Evolutionary conservation across 1,284 basidiomycete species (phyloP).

Genomic region (Cryptococcus sp.): DNA sequence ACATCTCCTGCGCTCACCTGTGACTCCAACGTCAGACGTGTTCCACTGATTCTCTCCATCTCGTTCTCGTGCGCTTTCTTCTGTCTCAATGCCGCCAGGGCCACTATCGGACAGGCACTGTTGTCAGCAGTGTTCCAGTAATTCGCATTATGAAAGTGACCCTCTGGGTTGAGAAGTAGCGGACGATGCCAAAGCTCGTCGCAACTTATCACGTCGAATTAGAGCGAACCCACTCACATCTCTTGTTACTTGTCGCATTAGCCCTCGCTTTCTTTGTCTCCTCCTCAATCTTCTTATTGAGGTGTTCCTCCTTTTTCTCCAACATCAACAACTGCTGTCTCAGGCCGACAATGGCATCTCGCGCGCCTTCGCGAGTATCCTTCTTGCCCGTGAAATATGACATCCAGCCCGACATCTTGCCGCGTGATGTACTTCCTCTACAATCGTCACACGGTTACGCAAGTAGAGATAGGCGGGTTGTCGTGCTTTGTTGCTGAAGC

Average conservation of each 20-base stretch:
- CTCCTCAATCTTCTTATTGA: slow-evolving; percentile 96
- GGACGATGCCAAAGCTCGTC: too few relatives aligned
- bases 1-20: slow-evolving; percentile 60
- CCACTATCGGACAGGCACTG: slow-evolving; percentile 60
- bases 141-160: background rate
- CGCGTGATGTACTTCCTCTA: too few relatives aligned
- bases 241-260: slow-evolving; percentile 92
- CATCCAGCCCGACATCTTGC: slow-evolving; percentile 84
- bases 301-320: slow-evolving; percentile 98
- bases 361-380: slow-evolving; percentile 74
- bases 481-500: too few relatives aligned
- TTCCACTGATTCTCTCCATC: slow-evolving; percentile 82
- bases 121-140: background rate
- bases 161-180: background rate
- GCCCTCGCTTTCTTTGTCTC: slow-evolving; percentile 88
- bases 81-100: slow-evolving; percentile 86
- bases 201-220: too few relatives aligned
- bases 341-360: slow-evolving; percentile 83
- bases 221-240: slow-evolving; percentile 63
- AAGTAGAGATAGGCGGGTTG: too few relatives aligned
- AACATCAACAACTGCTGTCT: slow-evolving; percentile 90
- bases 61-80: slow-evolving; percentile 92
- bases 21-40: slow-evolving; percentile 89
- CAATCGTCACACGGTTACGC: too few relatives aligned
- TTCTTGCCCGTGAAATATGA: slow-evolving; percentile 65